Conservation (phyloP, 129 eudicot genomes). For the Dittrichia graveolens region DNA sequence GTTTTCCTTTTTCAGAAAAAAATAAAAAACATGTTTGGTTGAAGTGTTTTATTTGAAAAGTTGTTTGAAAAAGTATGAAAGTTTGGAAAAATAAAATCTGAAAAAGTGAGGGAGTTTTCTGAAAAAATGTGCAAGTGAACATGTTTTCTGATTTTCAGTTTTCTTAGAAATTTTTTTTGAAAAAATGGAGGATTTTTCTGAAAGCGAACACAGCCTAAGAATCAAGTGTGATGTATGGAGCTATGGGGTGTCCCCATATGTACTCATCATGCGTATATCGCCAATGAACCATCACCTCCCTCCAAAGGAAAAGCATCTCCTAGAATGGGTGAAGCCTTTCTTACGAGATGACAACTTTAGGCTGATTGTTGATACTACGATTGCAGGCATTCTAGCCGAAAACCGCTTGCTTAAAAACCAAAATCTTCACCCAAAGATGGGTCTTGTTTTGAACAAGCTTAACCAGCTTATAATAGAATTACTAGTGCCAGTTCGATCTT, state of each 20-base stretch:
- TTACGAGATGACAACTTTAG: slow-evolving; percentile 43
- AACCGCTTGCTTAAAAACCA: slow-evolving; percentile 46
- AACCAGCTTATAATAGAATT: slow-evolving; percentile 37
- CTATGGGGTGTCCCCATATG: slow-evolving; percentile 72
- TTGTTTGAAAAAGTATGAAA: no score
- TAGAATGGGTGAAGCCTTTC: slow-evolving; percentile 71
- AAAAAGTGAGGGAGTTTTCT: no score
- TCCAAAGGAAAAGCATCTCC: slow-evolving; percentile 53
- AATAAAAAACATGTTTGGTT: no score
- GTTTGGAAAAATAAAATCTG: no score
- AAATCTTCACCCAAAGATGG: slow-evolving; percentile 62
- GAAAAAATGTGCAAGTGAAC: no score
- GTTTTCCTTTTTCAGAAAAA: no score
- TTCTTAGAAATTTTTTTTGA: no score
- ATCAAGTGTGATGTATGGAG: slow-evolving; percentile 66
- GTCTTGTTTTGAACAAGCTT: slow-evolving; percentile 61
- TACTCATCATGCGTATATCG: slow-evolving; percentile 62
- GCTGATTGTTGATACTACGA: slow-evolving; percentile 58
- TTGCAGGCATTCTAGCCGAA: slow-evolving; percentile 52
- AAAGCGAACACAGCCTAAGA: no score
- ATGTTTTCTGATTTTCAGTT: no score
- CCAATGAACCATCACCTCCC: slow-evolving; percentile 59
- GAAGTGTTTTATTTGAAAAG: no score
- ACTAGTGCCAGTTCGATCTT: neutral
- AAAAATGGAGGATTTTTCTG: no score